Conservation (phyloP, 768 basidiomycete genomes). For the Collybia sordida region DNA sequence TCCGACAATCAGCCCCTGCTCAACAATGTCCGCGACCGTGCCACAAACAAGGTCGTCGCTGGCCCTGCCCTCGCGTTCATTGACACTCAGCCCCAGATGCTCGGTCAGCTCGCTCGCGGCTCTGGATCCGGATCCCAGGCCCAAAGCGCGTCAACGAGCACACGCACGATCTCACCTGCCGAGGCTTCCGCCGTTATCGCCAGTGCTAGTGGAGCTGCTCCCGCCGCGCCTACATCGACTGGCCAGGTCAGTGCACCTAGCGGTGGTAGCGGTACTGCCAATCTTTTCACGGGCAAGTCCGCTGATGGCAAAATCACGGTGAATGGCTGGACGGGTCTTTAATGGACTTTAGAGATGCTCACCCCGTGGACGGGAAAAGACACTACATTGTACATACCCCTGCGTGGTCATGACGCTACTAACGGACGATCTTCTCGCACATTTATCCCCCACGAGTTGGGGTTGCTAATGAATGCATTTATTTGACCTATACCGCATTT, state of each 20-base stretch:
- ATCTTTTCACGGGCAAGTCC: constrained; percentile 39
- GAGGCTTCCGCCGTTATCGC: constrained; percentile 20
- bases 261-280: constrained; percentile 15
- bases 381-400: neutral
- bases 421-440: neutral
- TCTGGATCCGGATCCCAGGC: neutral
- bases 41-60: constrained; percentile 55
- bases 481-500: neutral
- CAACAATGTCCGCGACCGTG: constrained; percentile 60
- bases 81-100: constrained; percentile 53
- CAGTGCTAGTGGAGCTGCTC: constrained; percentile 16
- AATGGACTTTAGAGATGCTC: neutral
- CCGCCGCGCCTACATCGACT: constrained; percentile 16
- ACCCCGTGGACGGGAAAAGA: neutral
- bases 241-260: constrained; percentile 17
- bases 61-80: constrained; percentile 72
- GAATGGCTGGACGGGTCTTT: constrained; percentile 40
- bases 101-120: constrained; percentile 45
- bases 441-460: neutral
- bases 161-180: constrained; percentile 18
- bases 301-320: constrained; percentile 43
- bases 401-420: neutral
- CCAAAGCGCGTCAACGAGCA: constrained; percentile 7
- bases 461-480: neutral
- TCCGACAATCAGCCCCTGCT: constrained; percentile 59